Base-by-base conservation (phyloP, 805 yeast genomes). In the Wickerhamiella galacta region DNA sequence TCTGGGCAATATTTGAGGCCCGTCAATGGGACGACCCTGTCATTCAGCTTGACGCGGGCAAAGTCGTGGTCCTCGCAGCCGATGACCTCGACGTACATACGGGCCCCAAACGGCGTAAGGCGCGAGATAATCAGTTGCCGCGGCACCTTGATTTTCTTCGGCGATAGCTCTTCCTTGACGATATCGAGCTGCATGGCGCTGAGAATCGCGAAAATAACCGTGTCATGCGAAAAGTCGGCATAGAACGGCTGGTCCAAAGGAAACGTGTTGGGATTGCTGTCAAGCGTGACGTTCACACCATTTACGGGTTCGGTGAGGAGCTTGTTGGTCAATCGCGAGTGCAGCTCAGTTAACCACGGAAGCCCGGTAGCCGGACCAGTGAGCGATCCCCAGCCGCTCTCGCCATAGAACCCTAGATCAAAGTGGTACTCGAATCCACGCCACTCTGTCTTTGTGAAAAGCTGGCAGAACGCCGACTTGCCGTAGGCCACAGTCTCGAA, bases 161-260 rank as follows among this genome's bases (percentile, higher is more conserved):
- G 49, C 3, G 72, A 63, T 25, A 70, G 58, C 25, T 60, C 57
- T 3, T 40, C 60, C 57, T 36, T 64, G 39, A 40, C 42, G 39
- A 52, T 46, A 25, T 48, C 45, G 30, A 78, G 49, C 6, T 81
- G 83, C 30, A 78, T 53, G 2, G 87, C 78, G 19, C 79, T 58
- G 44, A 74, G 56, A 43, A 64, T 72, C 26, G 73, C 58, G 40
- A 71, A 59, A 26, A 79, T 53, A 40, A 75, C 76, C 24, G 75
- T 66, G 49, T 81, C 93, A 47, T 81, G 93, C 11, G 80, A 63
- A 58, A 79, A 75, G 42, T 72, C 75, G 42, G 77, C 60, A 61
- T 75, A 74, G 30, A 77, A 58, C 35, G 66, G 64, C 48, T 52
- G 68, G 38, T 58, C 63, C 16, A 53, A 40, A 15, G 66, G 66